A percentile compares a stretch with the other conserved stretches of the same genome.
Conservation (phyloP, 805 yeast genomes). For the Candida orba region DNA sequence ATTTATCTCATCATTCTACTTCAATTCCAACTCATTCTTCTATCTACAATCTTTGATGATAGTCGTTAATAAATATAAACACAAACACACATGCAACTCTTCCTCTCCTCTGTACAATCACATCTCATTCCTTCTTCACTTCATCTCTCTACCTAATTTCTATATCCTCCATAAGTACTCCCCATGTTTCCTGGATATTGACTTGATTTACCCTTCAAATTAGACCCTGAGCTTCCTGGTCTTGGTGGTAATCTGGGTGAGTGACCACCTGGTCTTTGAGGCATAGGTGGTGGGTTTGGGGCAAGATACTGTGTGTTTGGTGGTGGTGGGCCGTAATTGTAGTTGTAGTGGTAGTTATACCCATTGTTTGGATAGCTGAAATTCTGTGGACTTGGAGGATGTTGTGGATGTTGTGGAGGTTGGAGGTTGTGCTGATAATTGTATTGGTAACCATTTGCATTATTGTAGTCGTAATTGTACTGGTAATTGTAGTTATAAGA, state of each 20-base stretch:
- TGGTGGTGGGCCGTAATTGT: neutral
- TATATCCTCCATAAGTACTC: constrained; percentile 1
- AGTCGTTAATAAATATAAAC: too few relatives aligned
- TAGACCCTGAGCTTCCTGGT: constrained; percentile 1
- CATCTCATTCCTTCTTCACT: constrained; percentile 9
- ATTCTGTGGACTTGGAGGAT: too few relatives aligned
- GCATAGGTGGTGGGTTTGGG: constrained; percentile 1
- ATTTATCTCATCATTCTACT: too few relatives aligned
- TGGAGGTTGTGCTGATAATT: neutral
- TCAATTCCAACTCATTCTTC: too few relatives aligned
- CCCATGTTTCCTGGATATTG: constrained; percentile 6
- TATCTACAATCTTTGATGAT: too few relatives aligned
- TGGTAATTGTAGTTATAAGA: neutral
- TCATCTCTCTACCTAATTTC: constrained; percentile 1
- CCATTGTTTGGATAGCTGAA: neutral
- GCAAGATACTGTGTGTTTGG: neutral
- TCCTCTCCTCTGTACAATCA: too few relatives aligned
- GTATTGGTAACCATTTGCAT: neutral
- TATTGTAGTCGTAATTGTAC: neutral
- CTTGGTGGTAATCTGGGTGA: constrained; percentile 2
- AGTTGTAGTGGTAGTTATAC: neutral
- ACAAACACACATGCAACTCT: neutral
- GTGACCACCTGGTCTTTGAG: neutral
- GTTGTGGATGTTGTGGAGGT: neutral
- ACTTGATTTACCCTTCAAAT: constrained; percentile 1